phyloP scores from a whole-genome alignment of 371 early-diverging fungal genomes.

The Mortierella sp. region DNA sequence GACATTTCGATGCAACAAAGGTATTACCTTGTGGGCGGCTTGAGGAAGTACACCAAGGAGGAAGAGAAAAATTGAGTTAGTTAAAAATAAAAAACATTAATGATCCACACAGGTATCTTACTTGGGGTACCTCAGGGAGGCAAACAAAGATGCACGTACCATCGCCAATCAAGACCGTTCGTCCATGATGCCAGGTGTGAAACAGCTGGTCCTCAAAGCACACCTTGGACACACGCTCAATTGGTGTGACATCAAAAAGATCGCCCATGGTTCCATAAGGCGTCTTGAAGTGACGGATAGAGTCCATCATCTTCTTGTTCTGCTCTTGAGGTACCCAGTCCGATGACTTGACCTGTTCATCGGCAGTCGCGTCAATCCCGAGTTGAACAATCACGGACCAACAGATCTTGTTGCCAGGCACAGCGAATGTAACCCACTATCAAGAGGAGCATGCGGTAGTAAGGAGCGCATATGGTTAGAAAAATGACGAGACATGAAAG shows the following conservation, averaged over 20 bases:
- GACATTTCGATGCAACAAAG: too few relatives aligned
- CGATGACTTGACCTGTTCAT: conserved; percentile 11
- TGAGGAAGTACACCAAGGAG: too few relatives aligned
- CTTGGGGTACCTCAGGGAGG: too few relatives aligned
- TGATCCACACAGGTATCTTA: too few relatives aligned
- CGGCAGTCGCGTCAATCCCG: neutral
- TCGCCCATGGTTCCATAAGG: conserved; percentile 18
- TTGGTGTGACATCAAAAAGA: conserved; percentile 26
- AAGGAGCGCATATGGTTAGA: neutral
- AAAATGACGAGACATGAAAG: neutral
- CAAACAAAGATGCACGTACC: neutral
- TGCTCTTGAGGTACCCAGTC: conserved; percentile 18
- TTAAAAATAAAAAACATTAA: neutral
- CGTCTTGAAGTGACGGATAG: conserved; percentile 20
- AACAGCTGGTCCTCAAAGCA: conserved; percentile 30
- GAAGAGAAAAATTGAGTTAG: too few relatives aligned
- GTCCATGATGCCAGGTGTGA: conserved; percentile 37
- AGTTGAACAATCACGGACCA: conserved; percentile 26
- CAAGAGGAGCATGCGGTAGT: too few relatives aligned
- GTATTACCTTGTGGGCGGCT: too few relatives aligned
- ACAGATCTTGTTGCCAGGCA: conserved; percentile 20
- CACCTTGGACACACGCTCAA: conserved; percentile 20
- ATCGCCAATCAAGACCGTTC: conserved; percentile 36
- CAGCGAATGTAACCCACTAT: conserved; percentile 24
- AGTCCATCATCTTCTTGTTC: conserved; percentile 7